Conservation (phyloP, 345 rosid genomes). For the Syzygium jambos region DNA sequence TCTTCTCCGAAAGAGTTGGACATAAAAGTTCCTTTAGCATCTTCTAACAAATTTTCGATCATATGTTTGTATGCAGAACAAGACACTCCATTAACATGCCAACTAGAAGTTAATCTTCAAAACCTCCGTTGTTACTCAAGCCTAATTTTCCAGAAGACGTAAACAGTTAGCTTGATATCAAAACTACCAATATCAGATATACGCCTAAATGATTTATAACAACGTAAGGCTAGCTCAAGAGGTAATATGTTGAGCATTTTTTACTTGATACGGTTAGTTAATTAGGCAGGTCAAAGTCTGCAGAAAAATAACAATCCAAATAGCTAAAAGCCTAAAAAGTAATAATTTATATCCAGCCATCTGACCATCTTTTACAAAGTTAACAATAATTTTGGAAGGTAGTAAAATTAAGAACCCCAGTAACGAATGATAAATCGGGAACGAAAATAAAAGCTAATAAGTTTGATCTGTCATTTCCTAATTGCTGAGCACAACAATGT, state of each 20-base stretch:
- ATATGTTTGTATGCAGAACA: background rate
- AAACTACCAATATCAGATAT: background rate
- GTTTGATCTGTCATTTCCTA: background rate
- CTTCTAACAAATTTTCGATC: background rate
- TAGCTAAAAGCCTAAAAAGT: background rate
- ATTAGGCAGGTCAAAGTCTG: background rate
- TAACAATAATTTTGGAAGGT: background rate
- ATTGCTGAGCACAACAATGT: background rate
- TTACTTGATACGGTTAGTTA: background rate
- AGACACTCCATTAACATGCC: background rate
- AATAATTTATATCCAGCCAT: background rate
- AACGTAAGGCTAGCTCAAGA: background rate
- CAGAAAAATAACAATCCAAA: background rate
- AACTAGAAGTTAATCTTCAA: background rate
- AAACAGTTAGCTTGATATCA: background rate
- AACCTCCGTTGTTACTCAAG: background rate
- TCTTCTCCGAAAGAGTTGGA: too few species aligned
- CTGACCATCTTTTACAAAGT: background rate
- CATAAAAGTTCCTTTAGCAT: background rate
- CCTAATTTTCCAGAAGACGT: background rate
- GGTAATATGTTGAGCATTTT: background rate
- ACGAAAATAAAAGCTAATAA: background rate
- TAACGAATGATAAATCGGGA: background rate
- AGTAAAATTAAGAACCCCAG: background rate
- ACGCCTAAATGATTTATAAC: background rate